Evolutionary conservation across 2,329 filamentous ascomycete genomes (phyloP).

Genomic region (Phaeosphaeria sp.): DNA sequence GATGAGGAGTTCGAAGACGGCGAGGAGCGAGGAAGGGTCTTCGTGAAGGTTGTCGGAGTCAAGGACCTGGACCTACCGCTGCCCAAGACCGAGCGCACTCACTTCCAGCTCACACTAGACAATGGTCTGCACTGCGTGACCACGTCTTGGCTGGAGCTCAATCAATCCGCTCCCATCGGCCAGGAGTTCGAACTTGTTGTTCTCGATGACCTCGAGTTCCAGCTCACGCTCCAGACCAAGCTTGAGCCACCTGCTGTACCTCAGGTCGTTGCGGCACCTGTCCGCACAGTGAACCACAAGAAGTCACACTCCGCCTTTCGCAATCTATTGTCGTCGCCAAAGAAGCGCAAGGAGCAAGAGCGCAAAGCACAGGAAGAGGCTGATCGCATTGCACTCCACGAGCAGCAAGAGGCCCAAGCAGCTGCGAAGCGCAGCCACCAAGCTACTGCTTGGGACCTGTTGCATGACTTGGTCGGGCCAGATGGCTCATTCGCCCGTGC

Average conservation of each 20-base stretch:
- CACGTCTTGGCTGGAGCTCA: slow-evolving; percentile 92
- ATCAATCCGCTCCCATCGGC: slow-evolving; percentile 89
- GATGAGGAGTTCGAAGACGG: slow-evolving; percentile 73
- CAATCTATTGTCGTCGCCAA: slow-evolving; percentile 83
- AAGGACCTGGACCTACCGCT: slow-evolving; percentile 94
- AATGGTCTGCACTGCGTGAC: slow-evolving; percentile 98
- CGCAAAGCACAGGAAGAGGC: slow-evolving; percentile 82
- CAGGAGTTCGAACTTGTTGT: slow-evolving; percentile 99
- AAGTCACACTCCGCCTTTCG: slow-evolving; percentile 79
- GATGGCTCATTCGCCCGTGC: slow-evolving; percentile 95
- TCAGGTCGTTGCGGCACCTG: slow-evolving; percentile 54
- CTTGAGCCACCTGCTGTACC: slow-evolving; percentile 74
- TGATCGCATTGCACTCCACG: slow-evolving; percentile 66
- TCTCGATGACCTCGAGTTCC: slow-evolving; percentile 97
- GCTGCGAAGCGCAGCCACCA: slow-evolving; percentile 64
- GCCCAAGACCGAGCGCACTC: slow-evolving; percentile 86
- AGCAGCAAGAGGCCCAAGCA: slow-evolving; percentile 48
- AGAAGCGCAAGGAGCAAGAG: slow-evolving; percentile 95
- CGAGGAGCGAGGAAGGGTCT: slow-evolving; percentile 86
- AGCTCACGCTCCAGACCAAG: slow-evolving; percentile 95
- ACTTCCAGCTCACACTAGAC: slow-evolving; percentile 96
- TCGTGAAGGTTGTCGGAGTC: slow-evolving; percentile 98
- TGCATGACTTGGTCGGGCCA: slow-evolving; percentile 84
- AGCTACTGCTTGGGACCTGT: slow-evolving; percentile 81
- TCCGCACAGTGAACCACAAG: slow-evolving; percentile 75